Base-by-base conservation (phyloP, 2,329 filamentous ascomycete genomes). In the Fusarium coffeatum region DNA sequence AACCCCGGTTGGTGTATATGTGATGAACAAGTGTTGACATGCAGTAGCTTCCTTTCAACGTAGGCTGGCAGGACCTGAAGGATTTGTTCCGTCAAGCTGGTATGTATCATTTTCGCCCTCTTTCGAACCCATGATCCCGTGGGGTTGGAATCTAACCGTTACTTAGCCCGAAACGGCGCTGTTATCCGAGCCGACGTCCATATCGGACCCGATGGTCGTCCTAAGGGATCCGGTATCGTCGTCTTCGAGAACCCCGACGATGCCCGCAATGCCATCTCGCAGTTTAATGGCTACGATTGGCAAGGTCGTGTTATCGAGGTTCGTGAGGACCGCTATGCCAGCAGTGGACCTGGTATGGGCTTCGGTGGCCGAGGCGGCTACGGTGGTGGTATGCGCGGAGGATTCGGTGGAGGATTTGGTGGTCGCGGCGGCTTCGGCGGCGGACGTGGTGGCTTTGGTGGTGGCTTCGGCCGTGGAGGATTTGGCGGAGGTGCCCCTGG, bases 201-300 rank as follows among this genome's bases (percentile, higher is more conserved):
- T 80, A 86, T 93, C 66, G 93, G 94, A 57, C 93, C 93, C 15
- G 95, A 97, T 76, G 95, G 96, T 69, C 90, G 94, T 70, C 94
- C 96, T 50, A 99, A 98, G 84, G 96, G 96, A 57, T 97, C 96
- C 53, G 96, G 96, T 72, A 97, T 98, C 62, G 96, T 99, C 66
- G 94, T 96, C 43, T 99, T 98, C 79, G 96, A 99, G 80, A 95
- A 90, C 61, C 89, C 94, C 3, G 94, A 98, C 63, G 96, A 99
- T 81, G 95, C 96, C 43, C 93, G 94, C 72, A 97, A 94, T 77
- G 96, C 96, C 23, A 99, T 99, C 72, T 90, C 94, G 77, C 94
- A 98, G 74, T 99, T 98, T 86, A 98, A 98, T 78, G 96, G 96
- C 63, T 98, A 97, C 79, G 96, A 99, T 71, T 99, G 96, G 96